A percentile compares a stretch with the other conserved stretches of the same genome.
These are phyloP conservation scores for Xylaria sp. DNA, from an alignment of 2,329 filamentous ascomycete species.

Conservation along the genomic window DNA sequence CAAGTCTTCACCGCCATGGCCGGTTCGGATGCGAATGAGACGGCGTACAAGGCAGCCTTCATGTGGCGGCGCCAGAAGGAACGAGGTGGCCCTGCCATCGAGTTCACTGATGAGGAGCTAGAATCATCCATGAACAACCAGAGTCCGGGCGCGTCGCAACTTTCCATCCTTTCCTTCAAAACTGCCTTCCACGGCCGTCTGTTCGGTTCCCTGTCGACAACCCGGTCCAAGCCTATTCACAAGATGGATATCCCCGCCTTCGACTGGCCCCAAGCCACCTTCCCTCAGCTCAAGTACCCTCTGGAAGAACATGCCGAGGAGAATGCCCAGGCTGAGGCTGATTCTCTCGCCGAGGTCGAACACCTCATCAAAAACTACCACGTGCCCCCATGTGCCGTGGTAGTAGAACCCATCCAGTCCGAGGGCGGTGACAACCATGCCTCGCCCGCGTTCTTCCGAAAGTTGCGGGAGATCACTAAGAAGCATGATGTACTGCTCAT, in stretches of 20 bases:
- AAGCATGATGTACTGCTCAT: conserved; percentile 83
- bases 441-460: conserved; percentile 83
- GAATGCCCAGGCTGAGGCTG: conserved; percentile 81
- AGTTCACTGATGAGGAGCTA: conserved; percentile 81
- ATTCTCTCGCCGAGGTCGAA: conserved; percentile 83
- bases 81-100: conserved; percentile 76
- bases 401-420: conserved; percentile 91
- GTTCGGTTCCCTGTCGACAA: conserved; percentile 86
- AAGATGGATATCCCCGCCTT: conserved; percentile 95
- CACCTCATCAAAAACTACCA: conserved; percentile 79
- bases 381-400: conserved; percentile 78
- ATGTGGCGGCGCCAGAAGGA: conserved; percentile 86
- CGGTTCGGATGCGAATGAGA: conserved; percentile 92
- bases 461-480: conserved; percentile 78
- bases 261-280: conserved; percentile 90
- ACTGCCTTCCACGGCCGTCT: conserved; percentile 89
- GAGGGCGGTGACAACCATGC: conserved; percentile 96
- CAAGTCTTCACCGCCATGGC: conserved; percentile 92
- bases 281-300: conserved; percentile 85
- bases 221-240: conserved; percentile 91
- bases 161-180: conserved; percentile 90
- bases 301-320: conserved; percentile 79
- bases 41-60: conserved; percentile 93
- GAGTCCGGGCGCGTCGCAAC: conserved; percentile 73
- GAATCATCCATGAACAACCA: conserved; percentile 79